Conservation (phyloP, 345 rosid genomes). For the Odontarrhena argentea region DNA sequence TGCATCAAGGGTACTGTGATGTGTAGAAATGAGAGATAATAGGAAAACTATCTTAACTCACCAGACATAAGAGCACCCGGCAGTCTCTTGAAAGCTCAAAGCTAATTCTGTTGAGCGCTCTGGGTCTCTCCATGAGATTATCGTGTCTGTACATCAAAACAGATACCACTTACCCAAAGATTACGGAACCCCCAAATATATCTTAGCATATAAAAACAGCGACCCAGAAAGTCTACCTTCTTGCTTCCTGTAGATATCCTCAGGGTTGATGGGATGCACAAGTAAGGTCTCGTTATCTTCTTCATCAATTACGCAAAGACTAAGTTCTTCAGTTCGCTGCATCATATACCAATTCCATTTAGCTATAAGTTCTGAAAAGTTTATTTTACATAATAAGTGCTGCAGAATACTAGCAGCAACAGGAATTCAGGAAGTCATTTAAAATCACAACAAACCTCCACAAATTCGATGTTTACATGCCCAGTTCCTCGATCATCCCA, state of each 20-base stretch:
- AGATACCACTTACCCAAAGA: conserved; percentile 28
- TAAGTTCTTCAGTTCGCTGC: conserved; percentile 91
- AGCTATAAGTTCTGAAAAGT: conserved; percentile 14
- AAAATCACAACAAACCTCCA: conserved; percentile 68
- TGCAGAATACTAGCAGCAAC: conserved; percentile 28
- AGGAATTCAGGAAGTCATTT: conserved; percentile 25
- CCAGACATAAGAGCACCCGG: conserved; percentile 94
- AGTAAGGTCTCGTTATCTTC: conserved; percentile 92
- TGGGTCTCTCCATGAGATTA: conserved; percentile 98
- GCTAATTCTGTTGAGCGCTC: conserved; percentile 89
- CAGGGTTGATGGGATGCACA: conserved; percentile 80
- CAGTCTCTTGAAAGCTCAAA: conserved; percentile 91
- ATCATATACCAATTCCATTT: conserved; percentile 29
- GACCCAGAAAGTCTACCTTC: conserved; percentile 63
- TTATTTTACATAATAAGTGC: conserved; percentile 2
- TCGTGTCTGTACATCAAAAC: conserved; percentile 64
- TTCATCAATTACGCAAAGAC: conserved; percentile 83
- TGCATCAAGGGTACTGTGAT: conserved; percentile 6
- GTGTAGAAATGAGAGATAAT: conserved; percentile 1
- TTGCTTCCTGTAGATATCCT: conserved; percentile 96
- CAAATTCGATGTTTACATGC: conserved; percentile 80
- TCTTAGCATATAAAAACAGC: conserved; percentile 2
- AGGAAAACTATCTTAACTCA: conserved; percentile 28
- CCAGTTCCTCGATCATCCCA: conserved; percentile 99
- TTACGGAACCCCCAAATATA: not conserved